Evolutionary conservation across 2,329 filamentous ascomycete species (phyloP).

Genomic region (Aureobasidium sp.): DNA sequence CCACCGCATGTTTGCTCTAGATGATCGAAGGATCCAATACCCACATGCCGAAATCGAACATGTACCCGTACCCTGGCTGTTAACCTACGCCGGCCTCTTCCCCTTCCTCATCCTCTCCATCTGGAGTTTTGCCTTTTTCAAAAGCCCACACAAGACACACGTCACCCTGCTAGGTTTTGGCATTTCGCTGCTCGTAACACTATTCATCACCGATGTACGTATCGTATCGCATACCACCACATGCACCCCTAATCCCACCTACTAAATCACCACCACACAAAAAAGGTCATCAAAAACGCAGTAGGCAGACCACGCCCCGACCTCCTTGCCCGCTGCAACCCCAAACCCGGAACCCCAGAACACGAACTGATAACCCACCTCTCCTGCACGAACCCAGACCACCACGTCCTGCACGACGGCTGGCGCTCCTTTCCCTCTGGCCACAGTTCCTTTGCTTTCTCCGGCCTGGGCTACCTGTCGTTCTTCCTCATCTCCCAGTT

Average conservation of each 20-base stretch:
- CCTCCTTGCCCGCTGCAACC: slow-evolving; percentile 78
- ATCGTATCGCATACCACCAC: too few species aligned
- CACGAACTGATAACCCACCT: slow-evolving; percentile 51
- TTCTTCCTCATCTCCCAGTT: slow-evolving; percentile 47
- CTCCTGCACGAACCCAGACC: slow-evolving; percentile 63
- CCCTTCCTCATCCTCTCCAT: slow-evolving; percentile 59
- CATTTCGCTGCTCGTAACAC: slow-evolving; percentile 64
- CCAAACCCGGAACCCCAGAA: slow-evolving; percentile 47
- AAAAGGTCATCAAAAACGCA: slow-evolving; percentile 68
- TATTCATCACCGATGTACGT: slow-evolving; percentile 66
- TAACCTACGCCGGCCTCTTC: slow-evolving; percentile 66
- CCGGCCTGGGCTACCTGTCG: slow-evolving; percentile 65
- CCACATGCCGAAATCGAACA: slow-evolving; percentile 78
- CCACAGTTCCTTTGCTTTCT: slow-evolving; percentile 71
- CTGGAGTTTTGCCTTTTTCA: slow-evolving; percentile 51
- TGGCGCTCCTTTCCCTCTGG: slow-evolving; percentile 79
- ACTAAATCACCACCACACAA: not conserved
- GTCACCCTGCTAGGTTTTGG: slow-evolving; percentile 73
- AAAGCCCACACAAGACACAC: slow-evolving; percentile 68
- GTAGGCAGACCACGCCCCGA: slow-evolving; percentile 80
- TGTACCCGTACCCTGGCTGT: slow-evolving; percentile 67
- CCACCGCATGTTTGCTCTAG: slow-evolving; percentile 87
- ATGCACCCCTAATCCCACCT: not conserved
- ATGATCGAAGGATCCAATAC: slow-evolving; percentile 74
- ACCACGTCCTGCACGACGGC: slow-evolving; percentile 66